A percentile compares a stretch with the other conserved stretches of the same genome.
These are phyloP conservation scores for Alloascoidea africana DNA, from an alignment of 805 yeast genomes.

Conservation along the genomic window DNA sequence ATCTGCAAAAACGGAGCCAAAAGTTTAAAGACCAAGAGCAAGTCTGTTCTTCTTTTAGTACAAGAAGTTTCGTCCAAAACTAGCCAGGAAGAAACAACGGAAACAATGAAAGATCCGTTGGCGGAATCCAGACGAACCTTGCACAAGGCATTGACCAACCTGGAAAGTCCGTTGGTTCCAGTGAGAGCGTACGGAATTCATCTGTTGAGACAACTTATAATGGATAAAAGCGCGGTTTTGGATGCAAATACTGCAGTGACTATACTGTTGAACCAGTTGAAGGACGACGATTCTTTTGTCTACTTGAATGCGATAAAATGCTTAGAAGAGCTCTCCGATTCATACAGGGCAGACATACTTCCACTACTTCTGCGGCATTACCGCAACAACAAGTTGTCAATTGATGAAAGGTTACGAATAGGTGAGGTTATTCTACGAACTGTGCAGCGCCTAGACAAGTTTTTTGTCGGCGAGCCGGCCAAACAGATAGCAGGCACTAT, in stretches of 20 bases:
- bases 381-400: slow-evolving; percentile 13
- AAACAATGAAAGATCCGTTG: slow-evolving; percentile 16
- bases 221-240: slow-evolving; percentile 30
- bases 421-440: slow-evolving; percentile 70
- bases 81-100: not conserved
- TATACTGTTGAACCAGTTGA: slow-evolving; percentile 47
- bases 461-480: slow-evolving; percentile 31
- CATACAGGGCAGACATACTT: slow-evolving; percentile 21
- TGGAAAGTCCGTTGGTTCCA: slow-evolving; percentile 72
- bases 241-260: slow-evolving; percentile 35
- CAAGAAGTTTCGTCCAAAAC: not conserved
- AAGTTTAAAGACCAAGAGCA: not conserved
- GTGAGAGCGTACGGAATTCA: slow-evolving; percentile 77
- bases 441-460: slow-evolving; percentile 31
- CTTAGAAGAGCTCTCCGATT: slow-evolving; percentile 40
- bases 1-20: not conserved
- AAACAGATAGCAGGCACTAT: slow-evolving; percentile 27
- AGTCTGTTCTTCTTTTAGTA: not conserved
- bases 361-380: slow-evolving; percentile 22
- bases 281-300: slow-evolving; percentile 75
- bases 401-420: slow-evolving; percentile 60
- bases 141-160: slow-evolving; percentile 44
- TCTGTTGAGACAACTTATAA: slow-evolving; percentile 39
- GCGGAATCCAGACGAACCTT: slow-evolving; percentile 19
- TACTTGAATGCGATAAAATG: slow-evolving; percentile 79